phyloP scores from a whole-genome alignment of 768 basidiomycete genomes.

The Leccinum aurantiacum region DNA sequence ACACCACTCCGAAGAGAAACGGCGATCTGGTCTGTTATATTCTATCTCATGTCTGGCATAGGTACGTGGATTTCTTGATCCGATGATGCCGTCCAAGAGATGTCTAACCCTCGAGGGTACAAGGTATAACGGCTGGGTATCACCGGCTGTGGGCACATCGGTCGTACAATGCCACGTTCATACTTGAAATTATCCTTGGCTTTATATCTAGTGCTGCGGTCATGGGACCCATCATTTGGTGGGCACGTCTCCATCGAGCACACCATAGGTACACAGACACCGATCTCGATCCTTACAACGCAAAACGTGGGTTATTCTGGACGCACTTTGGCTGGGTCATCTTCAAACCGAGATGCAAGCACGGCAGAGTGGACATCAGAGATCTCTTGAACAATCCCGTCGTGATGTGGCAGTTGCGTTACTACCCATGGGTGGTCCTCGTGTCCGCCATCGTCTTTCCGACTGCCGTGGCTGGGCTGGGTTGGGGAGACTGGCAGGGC shows the following conservation, averaged over 20 bases:
- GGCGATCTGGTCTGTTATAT: not conserved
- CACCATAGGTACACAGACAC: slow-evolving; percentile 12
- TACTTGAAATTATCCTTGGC: not conserved
- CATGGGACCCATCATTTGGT: slow-evolving; percentile 3
- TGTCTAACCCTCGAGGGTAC: not conserved
- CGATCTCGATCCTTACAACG: slow-evolving; percentile 7
- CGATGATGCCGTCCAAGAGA: not conserved
- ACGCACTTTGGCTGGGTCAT: not conserved
- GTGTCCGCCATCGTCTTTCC: not conserved
- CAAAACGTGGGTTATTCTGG: slow-evolving; percentile 3
- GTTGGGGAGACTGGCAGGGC: slow-evolving; percentile 10
- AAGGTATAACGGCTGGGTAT: slow-evolving; percentile 8
- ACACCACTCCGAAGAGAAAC: slow-evolving; percentile 4
- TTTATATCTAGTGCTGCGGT: not conserved
- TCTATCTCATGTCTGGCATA: slow-evolving; percentile 1
- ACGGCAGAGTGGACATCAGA: slow-evolving; percentile 4
- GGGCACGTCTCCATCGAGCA: slow-evolving; percentile 1
- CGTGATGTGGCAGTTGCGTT: slow-evolving; percentile 2
- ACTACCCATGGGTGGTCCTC: slow-evolving; percentile 4
- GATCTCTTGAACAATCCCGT: slow-evolving; percentile 3
- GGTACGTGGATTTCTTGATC: not conserved
- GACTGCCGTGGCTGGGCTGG: slow-evolving; percentile 1
- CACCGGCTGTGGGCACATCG: slow-evolving; percentile 5
- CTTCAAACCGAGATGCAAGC: slow-evolving; percentile 5
- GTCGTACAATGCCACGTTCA: not conserved